phyloP scores from a whole-genome alignment of 1,139 yeast genomes.

The Saccharomyces hybrid region DNA sequence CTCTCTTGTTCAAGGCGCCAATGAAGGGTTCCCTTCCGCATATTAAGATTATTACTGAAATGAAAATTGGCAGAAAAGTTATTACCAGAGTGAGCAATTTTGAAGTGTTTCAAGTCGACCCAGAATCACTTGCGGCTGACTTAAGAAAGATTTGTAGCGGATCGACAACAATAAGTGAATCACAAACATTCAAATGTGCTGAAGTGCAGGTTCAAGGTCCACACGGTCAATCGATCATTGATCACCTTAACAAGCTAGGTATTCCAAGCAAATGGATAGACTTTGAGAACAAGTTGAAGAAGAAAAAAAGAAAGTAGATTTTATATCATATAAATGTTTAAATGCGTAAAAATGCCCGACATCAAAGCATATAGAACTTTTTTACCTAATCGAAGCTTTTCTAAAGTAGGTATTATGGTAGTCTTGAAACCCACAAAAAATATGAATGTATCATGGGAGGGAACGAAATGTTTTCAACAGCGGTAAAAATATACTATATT shows the following conservation, averaged over 20 bases:
- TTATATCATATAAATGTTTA: neutral
- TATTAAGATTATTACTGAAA: slow-evolving; percentile 60
- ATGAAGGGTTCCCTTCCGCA: slow-evolving; percentile 62
- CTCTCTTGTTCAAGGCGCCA: slow-evolving; percentile 33
- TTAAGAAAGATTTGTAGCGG: slow-evolving; percentile 81
- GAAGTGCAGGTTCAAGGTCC: slow-evolving; percentile 90
- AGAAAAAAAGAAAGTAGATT: slow-evolving; percentile 36
- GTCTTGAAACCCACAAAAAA: neutral
- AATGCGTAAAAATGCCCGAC: neutral
- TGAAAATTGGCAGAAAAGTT: slow-evolving; percentile 74
- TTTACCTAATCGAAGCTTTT: neutral
- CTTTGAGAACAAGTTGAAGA: slow-evolving; percentile 58
- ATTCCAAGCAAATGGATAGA: slow-evolving; percentile 59
- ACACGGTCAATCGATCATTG: slow-evolving; percentile 57
- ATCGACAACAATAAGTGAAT: slow-evolving; percentile 64
- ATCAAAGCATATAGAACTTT: neutral
- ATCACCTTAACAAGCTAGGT: slow-evolving; percentile 57
- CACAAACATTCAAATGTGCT: slow-evolving; percentile 42
- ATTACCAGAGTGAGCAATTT: slow-evolving; percentile 66
- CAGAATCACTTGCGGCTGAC: slow-evolving; percentile 58
- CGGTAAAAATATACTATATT: neutral
- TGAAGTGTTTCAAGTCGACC: slow-evolving; percentile 59
- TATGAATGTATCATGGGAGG: neutral
- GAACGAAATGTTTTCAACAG: neutral
- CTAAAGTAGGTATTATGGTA: neutral